Conservation (phyloP, 73 alveolate species). For the Paramecium sonneborni region DNA sequence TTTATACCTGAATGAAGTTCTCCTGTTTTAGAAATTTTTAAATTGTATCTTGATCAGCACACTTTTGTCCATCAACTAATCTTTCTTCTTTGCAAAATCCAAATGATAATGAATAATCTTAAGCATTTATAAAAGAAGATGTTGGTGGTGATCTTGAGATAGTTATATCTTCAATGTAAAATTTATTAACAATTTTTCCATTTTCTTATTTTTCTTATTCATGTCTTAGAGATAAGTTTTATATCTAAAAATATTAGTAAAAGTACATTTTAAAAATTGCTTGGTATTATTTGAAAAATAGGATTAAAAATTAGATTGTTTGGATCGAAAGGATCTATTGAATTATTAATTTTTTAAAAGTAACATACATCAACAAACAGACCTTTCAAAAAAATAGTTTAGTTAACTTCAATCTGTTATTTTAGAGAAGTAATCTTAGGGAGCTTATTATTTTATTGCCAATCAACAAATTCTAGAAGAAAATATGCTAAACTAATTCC, state of each 20-base stretch:
- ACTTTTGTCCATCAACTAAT: neutral
- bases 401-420: neutral
- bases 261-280: neutral
- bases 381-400: neutral
- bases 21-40: neutral
- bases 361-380: neutral
- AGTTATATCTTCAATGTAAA: neutral
- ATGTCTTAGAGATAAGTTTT: neutral
- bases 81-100: neutral
- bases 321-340: neutral
- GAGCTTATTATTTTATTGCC: neutral
- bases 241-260: neutral
- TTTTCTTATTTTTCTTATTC: neutral
- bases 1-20: neutral
- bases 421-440: neutral
- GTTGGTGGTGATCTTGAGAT: neutral
- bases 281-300: neutral
- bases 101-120: neutral
- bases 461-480: neutral
- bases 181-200: neutral
- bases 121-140: too few species aligned
- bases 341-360: too few species aligned
- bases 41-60: neutral
- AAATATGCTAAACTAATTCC: slow-evolving; percentile 20
- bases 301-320: neutral